Conservation (phyloP, 2,329 filamentous ascomycete species). For the Alternaria sp. region DNA sequence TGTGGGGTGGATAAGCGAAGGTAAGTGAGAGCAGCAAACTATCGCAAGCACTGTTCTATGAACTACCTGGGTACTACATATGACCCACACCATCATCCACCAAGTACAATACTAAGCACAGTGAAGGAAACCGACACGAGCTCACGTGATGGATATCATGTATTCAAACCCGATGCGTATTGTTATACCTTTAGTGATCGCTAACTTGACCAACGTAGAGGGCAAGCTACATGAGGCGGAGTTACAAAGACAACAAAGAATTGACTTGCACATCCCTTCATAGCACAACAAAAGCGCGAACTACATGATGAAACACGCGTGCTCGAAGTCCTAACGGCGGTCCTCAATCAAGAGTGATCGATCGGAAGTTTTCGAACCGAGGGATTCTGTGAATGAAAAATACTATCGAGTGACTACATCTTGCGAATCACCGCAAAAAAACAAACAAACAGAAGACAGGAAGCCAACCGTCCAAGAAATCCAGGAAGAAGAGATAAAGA, state of each 20-base stretch:
- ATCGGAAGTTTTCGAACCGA: not conserved
- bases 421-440: not conserved
- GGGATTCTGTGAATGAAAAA: too few species aligned
- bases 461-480: too few species aligned
- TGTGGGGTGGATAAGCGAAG: not conserved
- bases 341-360: not conserved
- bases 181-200: not conserved
- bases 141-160: not conserved
- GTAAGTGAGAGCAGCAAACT: not conserved
- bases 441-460: too few species aligned
- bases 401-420: too few species aligned
- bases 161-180: not conserved
- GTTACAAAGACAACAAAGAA: slow-evolving; percentile 3
- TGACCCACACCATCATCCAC: not conserved
- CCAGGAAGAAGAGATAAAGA: not conserved
- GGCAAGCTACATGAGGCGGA: not conserved
- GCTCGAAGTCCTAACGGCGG: not conserved
- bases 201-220: not conserved
- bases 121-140: not conserved
- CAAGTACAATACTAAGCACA: not conserved
- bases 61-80: not conserved
- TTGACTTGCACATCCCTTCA: not conserved
- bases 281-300: not conserved
- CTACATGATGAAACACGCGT: not conserved
- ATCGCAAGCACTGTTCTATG: not conserved